Evolutionary conservation across 805 yeast genomes (phyloP).

Genomic region (Grigorovia humatica): DNA sequence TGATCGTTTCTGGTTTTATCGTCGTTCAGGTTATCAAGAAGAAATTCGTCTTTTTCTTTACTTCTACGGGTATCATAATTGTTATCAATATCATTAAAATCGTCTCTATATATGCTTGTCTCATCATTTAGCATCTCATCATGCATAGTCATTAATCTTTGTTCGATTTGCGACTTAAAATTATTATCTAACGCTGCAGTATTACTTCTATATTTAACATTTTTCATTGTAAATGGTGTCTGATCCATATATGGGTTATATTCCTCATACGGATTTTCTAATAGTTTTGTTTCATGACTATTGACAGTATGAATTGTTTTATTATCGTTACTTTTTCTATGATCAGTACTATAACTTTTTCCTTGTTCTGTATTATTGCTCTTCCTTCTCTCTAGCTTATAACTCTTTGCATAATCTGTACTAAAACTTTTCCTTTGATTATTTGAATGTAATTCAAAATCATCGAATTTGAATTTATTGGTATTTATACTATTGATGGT

Average conservation of each 20-base stretch:
- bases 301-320: not conserved
- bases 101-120: not conserved
- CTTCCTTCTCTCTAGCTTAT: no score
- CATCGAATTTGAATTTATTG: not conserved
- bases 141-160: not conserved
- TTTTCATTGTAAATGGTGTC: not conserved
- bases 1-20: not conserved
- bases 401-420: no score
- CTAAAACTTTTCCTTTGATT: not conserved
- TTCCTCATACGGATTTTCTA: not conserved
- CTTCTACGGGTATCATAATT: not conserved
- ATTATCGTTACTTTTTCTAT: not conserved
- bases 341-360: not conserved
- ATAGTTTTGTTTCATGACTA: not conserved
- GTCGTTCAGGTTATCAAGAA: not conserved
- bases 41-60: no score
- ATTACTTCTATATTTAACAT: not conserved
- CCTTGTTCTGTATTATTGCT: not conserved
- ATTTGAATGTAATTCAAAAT: not conserved
- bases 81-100: not conserved
- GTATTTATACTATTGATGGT: not conserved
- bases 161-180: not conserved
- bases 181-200: not conserved
- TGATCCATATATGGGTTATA: not conserved
- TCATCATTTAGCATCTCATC: not conserved